Base-by-base conservation (phyloP, 331 rosid genomes). In the Quercus tomentella region DNA sequence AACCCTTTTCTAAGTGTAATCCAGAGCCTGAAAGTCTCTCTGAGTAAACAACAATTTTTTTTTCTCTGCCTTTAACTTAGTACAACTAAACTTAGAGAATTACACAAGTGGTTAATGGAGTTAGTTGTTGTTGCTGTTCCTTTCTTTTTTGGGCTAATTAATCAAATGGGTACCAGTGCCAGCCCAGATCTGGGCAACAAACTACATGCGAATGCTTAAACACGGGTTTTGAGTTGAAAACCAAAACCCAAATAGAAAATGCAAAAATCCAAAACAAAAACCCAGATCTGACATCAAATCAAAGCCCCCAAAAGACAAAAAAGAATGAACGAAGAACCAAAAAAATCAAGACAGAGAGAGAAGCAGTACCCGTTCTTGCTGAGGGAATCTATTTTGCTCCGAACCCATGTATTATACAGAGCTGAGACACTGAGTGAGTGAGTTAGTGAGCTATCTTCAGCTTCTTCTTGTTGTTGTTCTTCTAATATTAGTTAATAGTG, bases 361-460 rank as follows among this genome's bases (percentile, higher is more conserved):
- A 73, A 45, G 41, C 28, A 77, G 26, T 95, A 93, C 97, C 91
- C 94, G 87, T 88, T 93, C 99, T 41, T 84, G 94, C 60, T 89
- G 94, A 82, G 98, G 97, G 85, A 91, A 90, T 84, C 99, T 89
- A 80, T 93, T 90, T 83, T 96, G 99, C 88, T 96, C 97, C 55
- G 99, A 96, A 56, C 97, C 99, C 99, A 96, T 94, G 41, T 37
- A 35, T 37, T 31, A 4, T 33, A 62, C 30, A 63, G 35, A 31
- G 55, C 18, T 49, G 55, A 11, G 18, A 49, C 55, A 49, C 17
- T 49, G 11, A 20, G 5, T 22, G n/a, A 28, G 49, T 4, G 51
- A 33, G 72, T 33, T 45, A 66, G 72, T 7, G 23, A 66, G 72
- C 3, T 7, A 18, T 66, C 73, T 31, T 60, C 74, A 11, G 23